Evolutionary conservation across 2,329 filamentous ascomycete genomes (phyloP), one percentile per base, ranked within the genome.

Genomic region (Alternaria triticimaculans): DNA sequence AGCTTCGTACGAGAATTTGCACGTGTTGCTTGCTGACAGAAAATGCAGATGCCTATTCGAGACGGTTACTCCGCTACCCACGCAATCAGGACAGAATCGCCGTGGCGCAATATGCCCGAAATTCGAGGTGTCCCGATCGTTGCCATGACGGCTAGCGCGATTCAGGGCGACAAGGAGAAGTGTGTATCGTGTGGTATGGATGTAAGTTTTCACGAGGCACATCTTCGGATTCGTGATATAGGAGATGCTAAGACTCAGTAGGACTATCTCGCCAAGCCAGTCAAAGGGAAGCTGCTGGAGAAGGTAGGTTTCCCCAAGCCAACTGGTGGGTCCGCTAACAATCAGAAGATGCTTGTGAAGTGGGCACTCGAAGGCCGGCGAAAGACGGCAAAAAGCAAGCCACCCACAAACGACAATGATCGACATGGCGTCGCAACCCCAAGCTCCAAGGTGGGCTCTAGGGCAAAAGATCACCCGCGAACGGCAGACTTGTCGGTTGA

Each of bases 1-100:
- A 25, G 18, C 43, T 50, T 41, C 37, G 37, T 41, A 20, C 41
- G 37, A 49, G 28, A 53, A 1, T 7, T 53, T n/a, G 25, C 53
- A 43, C 46, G 33, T 23, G 37, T 30, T 26, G 44, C 30, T 33
- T 45, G 54, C 55, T 58, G 37, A 58, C 44, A 33, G 15, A 11
- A 26, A 12, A 45, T 23, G 63, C 62, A 67, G 63, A 65, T 65
- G 63, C 56, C 82, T 10, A 87, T 93, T 43, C 88, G 93, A 65
- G 92, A 94, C 72, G 92, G 92, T 1, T 94, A 94, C 76, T 87
- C 88, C 61, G 91, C 91, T 45, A 94, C 92, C 0, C 90, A 93
- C 69, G 84, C 91, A 10, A 85, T 95, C 49, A 86, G 91, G 15
- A 89, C 91, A 59, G 88, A 92, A 68, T 75, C 85, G 2, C 89